phyloP scores from a whole-genome alignment of 75 land plant species.

The Selaginella tamariscina region DNA sequence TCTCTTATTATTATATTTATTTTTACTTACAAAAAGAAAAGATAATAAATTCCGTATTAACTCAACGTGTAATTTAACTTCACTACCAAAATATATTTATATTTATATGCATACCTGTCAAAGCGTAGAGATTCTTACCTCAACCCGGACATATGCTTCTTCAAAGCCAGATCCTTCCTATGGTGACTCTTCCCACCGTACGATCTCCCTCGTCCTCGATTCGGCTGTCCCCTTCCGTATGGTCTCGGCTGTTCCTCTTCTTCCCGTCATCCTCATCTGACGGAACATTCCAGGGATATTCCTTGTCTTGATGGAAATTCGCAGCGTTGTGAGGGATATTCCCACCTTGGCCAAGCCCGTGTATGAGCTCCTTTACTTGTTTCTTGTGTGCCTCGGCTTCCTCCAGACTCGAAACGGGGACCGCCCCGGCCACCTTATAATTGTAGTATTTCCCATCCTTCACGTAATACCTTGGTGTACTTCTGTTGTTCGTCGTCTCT shows the following conservation, averaged over 20 bases:
- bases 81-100: too few relatives aligned
- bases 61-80: too few relatives aligned
- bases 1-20: too few relatives aligned
- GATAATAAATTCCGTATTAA: too few relatives aligned
- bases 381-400: conserved; percentile 54
- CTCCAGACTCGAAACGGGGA: conserved; percentile 49
- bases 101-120: too few relatives aligned
- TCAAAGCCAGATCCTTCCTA: conserved; percentile 71
- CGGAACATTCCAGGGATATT: too few relatives aligned
- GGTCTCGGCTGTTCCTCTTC: conserved; percentile 21
- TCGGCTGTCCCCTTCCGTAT: conserved; percentile 2
- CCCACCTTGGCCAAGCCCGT: conserved; percentile 92
- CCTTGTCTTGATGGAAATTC: conserved; percentile 5
- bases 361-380: conserved; percentile 43
- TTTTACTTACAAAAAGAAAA: too few relatives aligned
- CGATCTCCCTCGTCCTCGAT: neutral
- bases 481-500: conserved; percentile 8
- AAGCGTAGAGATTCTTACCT: too few relatives aligned
- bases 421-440: conserved; percentile 87
- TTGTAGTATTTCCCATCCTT: conserved; percentile 98
- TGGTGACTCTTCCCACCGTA: conserved; percentile 25
- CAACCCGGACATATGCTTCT: conserved; percentile 65
- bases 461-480: conserved; percentile 71
- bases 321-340: conserved; percentile 38
- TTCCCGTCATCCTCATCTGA: conserved; percentile 18